Evolutionary conservation across 441 rosid genomes (phyloP), one percentile per base, ranked within the genome.

Genomic region (Macaranga tanarius): DNA sequence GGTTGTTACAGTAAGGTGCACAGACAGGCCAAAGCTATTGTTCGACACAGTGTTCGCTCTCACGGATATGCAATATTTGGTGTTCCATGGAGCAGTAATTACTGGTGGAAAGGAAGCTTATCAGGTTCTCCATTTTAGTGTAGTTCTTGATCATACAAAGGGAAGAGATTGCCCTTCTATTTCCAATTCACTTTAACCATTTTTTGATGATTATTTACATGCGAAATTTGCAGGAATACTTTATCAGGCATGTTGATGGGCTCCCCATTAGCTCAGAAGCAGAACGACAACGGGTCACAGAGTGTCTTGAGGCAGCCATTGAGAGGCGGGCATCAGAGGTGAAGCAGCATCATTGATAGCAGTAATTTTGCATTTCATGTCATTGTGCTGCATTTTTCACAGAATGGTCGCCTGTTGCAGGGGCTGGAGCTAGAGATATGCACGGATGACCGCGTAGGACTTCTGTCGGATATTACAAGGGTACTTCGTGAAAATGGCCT

Each of bases 281-380:
- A 7, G 97, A 94, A 80, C 85, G 94, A 80, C 94, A 89, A 20
- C 92, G 99, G 50, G 89, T 95, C 13, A 77, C 76, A 28, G 92
- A 89, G 74, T 95, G 99, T 84, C 94, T 95, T 38, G 91, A 87
- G 86, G 99, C 97, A 56, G 99, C 97, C 73, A 92, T 95, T 67
- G 87, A 90, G 79, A 88, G 99, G 83, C 82, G 99, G 67, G 90
- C 86, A 45, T 88, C 81, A 4, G 94, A 92, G 93, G 98, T 89
- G 79, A 38, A 16, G 12, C 45, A 42, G 22, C 72, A 26, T 26
- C 1, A 17, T 55, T 28, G 40, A 26, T 34, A 7, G 16, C 5
- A 38, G n/a, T 26, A 38, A 7, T 65, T 59, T 31, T 22, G 19
- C 34, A 13, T 25, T 62, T 7, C 42, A 8, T 22, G 10, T 22